A percentile compares a stretch with the other conserved stretches of the same genome.
These are phyloP conservation scores for Agroathelia rolfsii DNA, from an alignment of 1,284 basidiomycete genomes.

Conservation along the genomic window DNA sequence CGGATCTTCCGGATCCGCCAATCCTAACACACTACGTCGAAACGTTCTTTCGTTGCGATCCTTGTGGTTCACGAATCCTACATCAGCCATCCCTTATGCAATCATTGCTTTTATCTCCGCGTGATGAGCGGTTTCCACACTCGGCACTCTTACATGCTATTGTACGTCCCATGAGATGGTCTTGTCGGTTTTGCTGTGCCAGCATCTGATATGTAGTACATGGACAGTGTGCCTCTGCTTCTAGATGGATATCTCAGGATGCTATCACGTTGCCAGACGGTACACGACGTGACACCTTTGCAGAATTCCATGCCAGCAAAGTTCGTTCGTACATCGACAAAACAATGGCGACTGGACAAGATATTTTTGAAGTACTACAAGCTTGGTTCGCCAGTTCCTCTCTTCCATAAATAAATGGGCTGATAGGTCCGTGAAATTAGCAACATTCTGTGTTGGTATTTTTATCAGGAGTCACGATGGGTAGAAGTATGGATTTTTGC, in stretches of 20 bases:
- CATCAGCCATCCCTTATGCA: slow-evolving; percentile 72
- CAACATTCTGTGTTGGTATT: slow-evolving; percentile 77
- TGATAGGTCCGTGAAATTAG: too few relatives aligned
- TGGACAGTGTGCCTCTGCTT: slow-evolving; percentile 69
- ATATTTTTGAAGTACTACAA: slow-evolving; percentile 77
- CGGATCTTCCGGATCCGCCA: slow-evolving; percentile 65
- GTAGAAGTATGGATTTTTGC: slow-evolving; percentile 86
- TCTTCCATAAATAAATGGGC: too few relatives aligned
- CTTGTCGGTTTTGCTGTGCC: slow-evolving; percentile 2
- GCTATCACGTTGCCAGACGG: slow-evolving; percentile 60
- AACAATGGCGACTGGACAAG: slow-evolving; percentile 75
- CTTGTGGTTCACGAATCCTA: slow-evolving; percentile 69
- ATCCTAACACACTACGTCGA: slow-evolving; percentile 68
- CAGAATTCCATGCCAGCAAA: slow-evolving; percentile 76
- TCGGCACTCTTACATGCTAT: slow-evolving; percentile 77
- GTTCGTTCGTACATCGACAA: slow-evolving; percentile 76
- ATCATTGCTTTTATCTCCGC: slow-evolving; percentile 64
- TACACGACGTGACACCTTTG: slow-evolving; percentile 65
- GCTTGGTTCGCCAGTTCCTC: too few relatives aligned
- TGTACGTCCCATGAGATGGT: slow-evolving; percentile 21
- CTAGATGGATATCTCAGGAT: slow-evolving; percentile 67
- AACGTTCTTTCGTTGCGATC: slow-evolving; percentile 74
- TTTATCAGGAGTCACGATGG: slow-evolving; percentile 81
- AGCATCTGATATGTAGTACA: slow-evolving; percentile 1
- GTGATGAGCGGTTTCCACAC: slow-evolving; percentile 72